Evolutionary conservation across 306 rosid species (phyloP), one percentile per base, ranked within the genome.

Genomic region (Malus fusca): DNA sequence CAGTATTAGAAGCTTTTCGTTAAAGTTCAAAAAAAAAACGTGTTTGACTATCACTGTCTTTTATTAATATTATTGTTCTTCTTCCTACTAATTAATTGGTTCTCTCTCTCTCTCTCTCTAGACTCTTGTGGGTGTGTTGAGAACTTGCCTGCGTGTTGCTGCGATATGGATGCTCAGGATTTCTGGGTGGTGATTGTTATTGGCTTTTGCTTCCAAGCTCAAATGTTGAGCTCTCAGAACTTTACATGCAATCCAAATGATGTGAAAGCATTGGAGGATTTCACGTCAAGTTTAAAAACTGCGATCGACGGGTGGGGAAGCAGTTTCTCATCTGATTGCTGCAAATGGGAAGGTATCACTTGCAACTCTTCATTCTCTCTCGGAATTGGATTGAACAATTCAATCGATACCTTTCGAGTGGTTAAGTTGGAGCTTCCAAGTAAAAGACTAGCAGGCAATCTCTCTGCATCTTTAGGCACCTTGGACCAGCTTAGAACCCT

Each of bases 401-500:
- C 68, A 3, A 11, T 12, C 48, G 68, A 17, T 68, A n/a, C 26
- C 1, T 22, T 13, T 6, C 74, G 82, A 74, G 90, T 86, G 21
- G 76, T 81, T 9, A 71, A 18, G 75, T 60, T 86, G 78, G 75
- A 78, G 61, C 86, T 86, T 74, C 33, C 26, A 3, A 69, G 26
- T 1, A 68, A 14, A 75, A 79, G 55, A 26, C 22, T 87, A 11
- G 13, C 3, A 6, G 86, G 88, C 8, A 79, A 31, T 7, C 69
- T 87, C 13, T 79, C 84, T 42, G 75, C 55, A 17, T 74, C 88
- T 19, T 25, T 84, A 55, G 86, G 70, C 43, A 65, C 4, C 40
- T 77, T 87, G 82, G 77, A 79, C 68, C 84, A 74, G 44, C 88
- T 87, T 15, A 73, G 13, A 69, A 56, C 79, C 58, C 86, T 84